Base-by-base conservation (phyloP, 148 eudicot genomes). In the Simmondsia chinensis region DNA sequence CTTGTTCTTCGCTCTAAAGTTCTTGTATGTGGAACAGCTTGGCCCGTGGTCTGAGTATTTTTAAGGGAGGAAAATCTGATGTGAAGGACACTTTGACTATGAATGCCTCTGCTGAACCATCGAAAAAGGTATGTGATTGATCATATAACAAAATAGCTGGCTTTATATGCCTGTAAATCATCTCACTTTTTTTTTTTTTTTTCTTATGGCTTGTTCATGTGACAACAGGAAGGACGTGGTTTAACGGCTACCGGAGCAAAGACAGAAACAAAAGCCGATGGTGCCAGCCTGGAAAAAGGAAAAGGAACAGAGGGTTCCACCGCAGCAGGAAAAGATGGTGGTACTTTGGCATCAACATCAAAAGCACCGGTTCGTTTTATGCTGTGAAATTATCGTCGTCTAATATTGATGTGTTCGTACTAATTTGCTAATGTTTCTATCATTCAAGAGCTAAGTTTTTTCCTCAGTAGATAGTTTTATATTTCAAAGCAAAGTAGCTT, bases 11-110 rank as follows among this genome's bases (percentile, higher is more conserved):
- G n/a, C n/a, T 52, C 2, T 26, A 3, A 9, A 20, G 21, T 19
- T 29, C 0, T 54, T 9, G 36, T 52, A 48, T 12, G 36, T 64
- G 53, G 26, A 65, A 60, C 69, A 88, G 96, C 50, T 73, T 88
- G 70, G 69, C 94, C 63, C 96, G 71, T 66, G 96, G 96, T 40
- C 65, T 88, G 58, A 69, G 68, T 28, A 60, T 83, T 47, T 88
- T 88, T 61, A 80, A 73, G 30, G 79, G 77, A 73, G 69, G 75
- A 40, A 88, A 73, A 64, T 63, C 79, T 21, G 52, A 47, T 15
- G 46, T 54, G 10, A 77, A 72, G 50, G 76, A 65, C 50, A 46
- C 70, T 36, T 5, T 54, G 12, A 83, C 77, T 66, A 55, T 68
- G 50, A 79, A 76, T 60, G 59, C 79, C 1, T 52, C 43, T 37